These are phyloP conservation scores for Colletotrichum spaethianum DNA, from an alignment of 2,329 filamentous ascomycete genomes.

Conservation along the genomic window DNA sequence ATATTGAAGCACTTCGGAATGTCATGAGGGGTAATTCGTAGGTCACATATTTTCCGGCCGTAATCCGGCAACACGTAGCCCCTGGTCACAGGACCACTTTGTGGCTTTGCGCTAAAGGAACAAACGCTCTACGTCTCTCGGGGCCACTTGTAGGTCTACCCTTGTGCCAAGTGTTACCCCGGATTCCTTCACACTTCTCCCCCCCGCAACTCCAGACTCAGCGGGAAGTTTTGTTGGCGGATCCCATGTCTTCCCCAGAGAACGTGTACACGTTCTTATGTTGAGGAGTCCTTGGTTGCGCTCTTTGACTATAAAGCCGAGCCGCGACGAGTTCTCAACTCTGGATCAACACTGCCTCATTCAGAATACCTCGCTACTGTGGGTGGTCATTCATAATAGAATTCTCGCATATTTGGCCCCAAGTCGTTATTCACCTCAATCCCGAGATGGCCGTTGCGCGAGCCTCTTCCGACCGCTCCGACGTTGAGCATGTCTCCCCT, in stretches of 20 bases:
- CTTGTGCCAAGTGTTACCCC: slow-evolving; percentile 24
- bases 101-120: neutral
- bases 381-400: neutral
- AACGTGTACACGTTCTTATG: neutral
- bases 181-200: neutral
- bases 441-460: slow-evolving; percentile 38
- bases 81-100: neutral
- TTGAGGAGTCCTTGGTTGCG: neutral
- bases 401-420: no score
- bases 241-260: slow-evolving; percentile 8
- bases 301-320: slow-evolving; percentile 25
- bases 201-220: slow-evolving; percentile 26
- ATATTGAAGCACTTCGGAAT: neutral
- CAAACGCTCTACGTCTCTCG: neutral
- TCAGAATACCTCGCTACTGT: neutral
- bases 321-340: neutral
- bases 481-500: slow-evolving; percentile 45
- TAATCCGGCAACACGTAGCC: neutral
- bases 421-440: neutral
- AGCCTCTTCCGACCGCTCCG: slow-evolving; percentile 34
- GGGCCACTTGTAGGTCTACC: neutral
- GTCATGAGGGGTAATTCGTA: neutral
- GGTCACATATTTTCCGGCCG: neutral
- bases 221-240: neutral
- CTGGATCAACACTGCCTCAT: neutral